Percentiles rank a stretch among this genome's conserved stretches.
These are phyloP conservation scores for Fusarium bulbicola DNA, from an alignment of 2,329 filamentous ascomycete genomes.

Conservation along the genomic window DNA sequence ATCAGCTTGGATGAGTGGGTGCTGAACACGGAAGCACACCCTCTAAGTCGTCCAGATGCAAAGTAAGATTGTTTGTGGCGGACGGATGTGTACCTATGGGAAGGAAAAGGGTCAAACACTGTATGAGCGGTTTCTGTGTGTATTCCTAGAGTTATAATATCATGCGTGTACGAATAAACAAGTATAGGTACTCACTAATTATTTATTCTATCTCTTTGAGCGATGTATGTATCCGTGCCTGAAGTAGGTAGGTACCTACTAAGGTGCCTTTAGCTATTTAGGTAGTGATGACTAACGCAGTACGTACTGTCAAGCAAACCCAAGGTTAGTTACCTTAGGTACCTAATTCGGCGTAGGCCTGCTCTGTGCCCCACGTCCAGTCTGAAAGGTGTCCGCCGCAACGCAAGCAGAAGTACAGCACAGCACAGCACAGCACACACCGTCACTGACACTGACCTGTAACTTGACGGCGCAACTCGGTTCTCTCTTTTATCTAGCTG, in stretches of 20 bases:
- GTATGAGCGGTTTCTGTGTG: slow-evolving; percentile 3
- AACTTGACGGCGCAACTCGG: slow-evolving; percentile 37
- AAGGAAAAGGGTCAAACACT: not conserved
- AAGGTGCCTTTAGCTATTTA: too few species aligned
- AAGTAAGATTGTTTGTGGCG: slow-evolving; percentile 11
- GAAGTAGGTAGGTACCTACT: too few species aligned
- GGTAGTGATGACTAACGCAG: slow-evolving; percentile 30
- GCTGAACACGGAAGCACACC: slow-evolving; percentile 66
- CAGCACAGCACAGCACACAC: slow-evolving; percentile 34
- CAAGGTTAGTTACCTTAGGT: too few species aligned
- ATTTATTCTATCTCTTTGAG: too few species aligned
- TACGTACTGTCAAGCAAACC: slow-evolving; percentile 28
- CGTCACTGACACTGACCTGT: slow-evolving; percentile 39
- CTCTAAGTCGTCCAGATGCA: slow-evolving; percentile 47
- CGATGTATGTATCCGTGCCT: not conserved
- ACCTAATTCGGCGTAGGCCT: slow-evolving; percentile 17
- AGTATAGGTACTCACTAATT: not conserved
- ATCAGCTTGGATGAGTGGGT: slow-evolving; percentile 71
- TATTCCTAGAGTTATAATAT: slow-evolving; percentile 7
- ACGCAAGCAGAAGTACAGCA: slow-evolving; percentile 34
- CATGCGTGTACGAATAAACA: slow-evolving; percentile 4
- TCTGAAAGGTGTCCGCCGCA: slow-evolving; percentile 44
- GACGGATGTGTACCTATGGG: not conserved
- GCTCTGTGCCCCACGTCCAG: slow-evolving; percentile 39
- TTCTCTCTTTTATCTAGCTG: slow-evolving; percentile 37